These are phyloP conservation scores for Pseudocercospora macadamiae DNA, from an alignment of 2,329 filamentous ascomycete genomes.

Conservation along the genomic window DNA sequence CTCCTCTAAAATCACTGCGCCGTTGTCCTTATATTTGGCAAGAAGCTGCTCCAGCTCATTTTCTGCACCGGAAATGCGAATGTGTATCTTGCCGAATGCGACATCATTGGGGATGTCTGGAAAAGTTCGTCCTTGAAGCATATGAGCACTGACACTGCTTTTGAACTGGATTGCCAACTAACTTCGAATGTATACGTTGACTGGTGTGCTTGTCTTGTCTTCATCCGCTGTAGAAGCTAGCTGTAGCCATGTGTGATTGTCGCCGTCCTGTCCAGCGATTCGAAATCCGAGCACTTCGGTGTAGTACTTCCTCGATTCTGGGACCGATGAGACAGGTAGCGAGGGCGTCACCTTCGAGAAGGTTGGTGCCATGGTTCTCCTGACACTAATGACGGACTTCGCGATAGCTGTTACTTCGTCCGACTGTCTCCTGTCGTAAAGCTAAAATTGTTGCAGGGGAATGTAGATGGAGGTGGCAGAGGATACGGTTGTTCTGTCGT, in stretches of 20 bases:
- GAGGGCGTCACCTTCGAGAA: too few species aligned
- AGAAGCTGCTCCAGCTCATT: too few species aligned
- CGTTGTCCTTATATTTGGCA: slow-evolving; percentile 14
- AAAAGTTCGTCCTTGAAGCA: slow-evolving; percentile 10
- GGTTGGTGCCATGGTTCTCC: too few species aligned
- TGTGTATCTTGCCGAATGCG: slow-evolving; percentile 16
- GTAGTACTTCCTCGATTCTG: too few species aligned
- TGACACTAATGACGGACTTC: too few species aligned
- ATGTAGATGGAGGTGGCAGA: too few species aligned
- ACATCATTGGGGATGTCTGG: slow-evolving; percentile 10
- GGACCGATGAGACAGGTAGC: too few species aligned
- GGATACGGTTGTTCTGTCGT: too few species aligned
- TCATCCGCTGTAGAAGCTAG: not conserved
- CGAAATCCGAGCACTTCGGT: too few species aligned
- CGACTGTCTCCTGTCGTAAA: too few species aligned
- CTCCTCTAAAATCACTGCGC: slow-evolving; percentile 6
- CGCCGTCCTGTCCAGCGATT: not conserved
- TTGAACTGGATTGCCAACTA: not conserved
- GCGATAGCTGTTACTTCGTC: too few species aligned
- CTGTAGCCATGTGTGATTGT: not conserved
- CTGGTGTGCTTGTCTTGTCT: not conserved
- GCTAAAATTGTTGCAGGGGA: too few species aligned
- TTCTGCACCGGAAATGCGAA: slow-evolving; percentile 7
- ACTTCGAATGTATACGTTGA: not conserved
- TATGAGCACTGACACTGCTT: not conserved